Percentiles rank a stretch among this genome's conserved stretches.
Evolutionary conservation across 1,284 basidiomycete species (phyloP).

Genomic region (Naganishia sp.): DNA sequence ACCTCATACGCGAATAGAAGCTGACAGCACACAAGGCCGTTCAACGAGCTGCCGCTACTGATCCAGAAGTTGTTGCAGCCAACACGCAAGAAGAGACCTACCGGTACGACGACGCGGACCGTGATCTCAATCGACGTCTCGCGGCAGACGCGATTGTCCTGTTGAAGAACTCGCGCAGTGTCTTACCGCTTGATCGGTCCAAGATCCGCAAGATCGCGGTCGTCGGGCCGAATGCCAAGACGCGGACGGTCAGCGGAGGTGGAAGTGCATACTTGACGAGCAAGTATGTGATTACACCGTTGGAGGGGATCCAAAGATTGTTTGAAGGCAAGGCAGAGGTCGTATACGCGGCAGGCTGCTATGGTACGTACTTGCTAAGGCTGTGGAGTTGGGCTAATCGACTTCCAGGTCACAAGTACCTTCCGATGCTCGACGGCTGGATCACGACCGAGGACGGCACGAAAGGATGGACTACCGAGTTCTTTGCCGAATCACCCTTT

Average conservation of each 20-base stretch:
- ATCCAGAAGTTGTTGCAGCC: constrained; percentile 73
- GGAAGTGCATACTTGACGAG: constrained; percentile 19
- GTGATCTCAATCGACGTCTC: constrained; percentile 63
- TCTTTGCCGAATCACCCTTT: constrained; percentile 6
- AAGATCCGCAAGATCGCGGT: constrained; percentile 13
- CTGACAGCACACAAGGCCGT: constrained; percentile 54
- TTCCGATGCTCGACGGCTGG: constrained; percentile 27
- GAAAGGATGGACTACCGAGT: constrained; percentile 10
- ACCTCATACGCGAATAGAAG: no score
- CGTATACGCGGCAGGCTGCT: constrained; percentile 22
- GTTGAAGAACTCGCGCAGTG: constrained; percentile 65
- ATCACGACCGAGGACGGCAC: constrained; percentile 4
- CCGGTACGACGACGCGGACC: constrained; percentile 10
- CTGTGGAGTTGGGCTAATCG: background rate
- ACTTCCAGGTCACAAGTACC: constrained; percentile 13
- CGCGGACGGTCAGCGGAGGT: constrained; percentile 1
- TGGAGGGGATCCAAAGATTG: constrained; percentile 7
- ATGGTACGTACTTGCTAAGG: constrained; percentile 14
- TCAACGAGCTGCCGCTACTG: constrained; percentile 63
- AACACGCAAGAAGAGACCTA: constrained; percentile 46
- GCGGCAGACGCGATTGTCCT: constrained; percentile 70
- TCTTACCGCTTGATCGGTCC: constrained; percentile 61
- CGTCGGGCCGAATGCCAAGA: constrained; percentile 13
- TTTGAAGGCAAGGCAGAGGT: constrained; percentile 1
- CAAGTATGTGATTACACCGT: constrained; percentile 16